These are phyloP conservation scores for Thalassiosira exigua DNA, from an alignment of 352 stramenopile species.

Conservation along the genomic window DNA sequence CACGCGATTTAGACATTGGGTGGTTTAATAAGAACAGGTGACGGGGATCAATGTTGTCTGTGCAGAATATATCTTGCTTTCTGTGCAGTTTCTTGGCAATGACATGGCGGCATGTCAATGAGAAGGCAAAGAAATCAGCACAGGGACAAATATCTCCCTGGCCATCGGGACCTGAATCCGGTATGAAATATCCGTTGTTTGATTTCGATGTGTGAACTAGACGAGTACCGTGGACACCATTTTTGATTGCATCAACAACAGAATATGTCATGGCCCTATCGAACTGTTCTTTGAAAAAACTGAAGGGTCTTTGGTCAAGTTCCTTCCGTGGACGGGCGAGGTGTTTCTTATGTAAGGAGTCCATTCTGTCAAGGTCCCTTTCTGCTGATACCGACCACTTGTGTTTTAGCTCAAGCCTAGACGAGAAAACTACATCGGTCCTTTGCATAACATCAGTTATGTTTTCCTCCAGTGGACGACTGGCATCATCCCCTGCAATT, in stretches of 20 bases:
- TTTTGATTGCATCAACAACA: background rate
- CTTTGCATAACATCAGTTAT: conserved; percentile 16
- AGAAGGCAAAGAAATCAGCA: background rate
- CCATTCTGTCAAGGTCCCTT: background rate
- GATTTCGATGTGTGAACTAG: background rate
- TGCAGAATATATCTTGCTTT: background rate
- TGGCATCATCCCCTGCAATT: conserved; percentile 5
- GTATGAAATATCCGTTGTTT: conserved; percentile 19
- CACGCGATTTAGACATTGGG: too few relatives aligned
- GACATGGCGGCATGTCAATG: background rate
- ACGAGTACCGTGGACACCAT: background rate
- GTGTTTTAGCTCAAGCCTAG: background rate
- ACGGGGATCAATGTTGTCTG: background rate
- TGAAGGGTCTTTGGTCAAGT: background rate
- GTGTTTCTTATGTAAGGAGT: background rate
- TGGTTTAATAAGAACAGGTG: background rate
- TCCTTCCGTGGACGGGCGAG: background rate
- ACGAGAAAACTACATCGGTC: background rate
- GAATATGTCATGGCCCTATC: background rate
- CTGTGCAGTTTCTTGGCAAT: conserved; percentile 4
- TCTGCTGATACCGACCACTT: background rate
- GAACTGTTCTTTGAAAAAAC: conserved; percentile 1
- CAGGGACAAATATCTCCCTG: background rate
- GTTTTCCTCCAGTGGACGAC: conserved; percentile 10
- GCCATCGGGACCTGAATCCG: background rate